phyloP scores from a whole-genome alignment of 2,329 filamentous ascomycete species.

The Exophiala sp. region DNA sequence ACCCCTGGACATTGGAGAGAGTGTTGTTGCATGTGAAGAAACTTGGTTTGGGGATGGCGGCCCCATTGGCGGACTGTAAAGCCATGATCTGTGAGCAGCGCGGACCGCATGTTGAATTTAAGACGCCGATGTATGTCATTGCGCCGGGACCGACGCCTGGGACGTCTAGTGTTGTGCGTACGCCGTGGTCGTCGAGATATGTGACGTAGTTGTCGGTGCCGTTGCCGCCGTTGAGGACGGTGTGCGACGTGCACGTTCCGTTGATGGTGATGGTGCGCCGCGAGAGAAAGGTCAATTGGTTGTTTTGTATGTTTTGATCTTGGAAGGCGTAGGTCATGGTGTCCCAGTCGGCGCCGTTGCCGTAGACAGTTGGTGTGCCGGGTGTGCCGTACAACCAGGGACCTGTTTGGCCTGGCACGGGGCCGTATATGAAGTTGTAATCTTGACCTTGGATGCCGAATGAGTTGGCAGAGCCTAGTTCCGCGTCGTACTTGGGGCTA shows the following conservation, averaged over 20 bases:
- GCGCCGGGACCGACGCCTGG: constrained; percentile 18
- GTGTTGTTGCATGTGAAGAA: constrained; percentile 27
- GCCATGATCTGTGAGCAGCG: constrained; percentile 24
- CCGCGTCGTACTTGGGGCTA: constrained; percentile 12
- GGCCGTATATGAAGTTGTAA: constrained; percentile 17
- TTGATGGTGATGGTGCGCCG: constrained; percentile 17
- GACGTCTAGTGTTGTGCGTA: constrained; percentile 10
- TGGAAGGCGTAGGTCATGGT: constrained; percentile 21
- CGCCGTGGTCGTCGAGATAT: constrained; percentile 12
- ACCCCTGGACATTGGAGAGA: constrained; percentile 12
- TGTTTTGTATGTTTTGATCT: constrained; percentile 16
- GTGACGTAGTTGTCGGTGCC: constrained; percentile 13
- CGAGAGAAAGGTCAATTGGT: constrained; percentile 12
- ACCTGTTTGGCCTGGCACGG: constrained; percentile 11
- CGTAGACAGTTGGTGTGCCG: constrained; percentile 19
- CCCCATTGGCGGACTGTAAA: constrained; percentile 17
- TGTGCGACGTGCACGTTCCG: constrained; percentile 12
- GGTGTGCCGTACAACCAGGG: constrained; percentile 14
- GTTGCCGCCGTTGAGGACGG: constrained; percentile 14
- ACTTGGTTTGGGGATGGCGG: constrained; percentile 10
- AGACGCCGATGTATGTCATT: constrained; percentile 19
- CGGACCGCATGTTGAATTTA: constrained; percentile 25
- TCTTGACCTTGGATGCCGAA: constrained; percentile 26
- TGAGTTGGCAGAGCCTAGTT: constrained; percentile 22
- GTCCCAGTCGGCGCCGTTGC: constrained; percentile 9